Conservation (phyloP, 1,284 basidiomycete species). For the Hemileia vastatrix region DNA sequence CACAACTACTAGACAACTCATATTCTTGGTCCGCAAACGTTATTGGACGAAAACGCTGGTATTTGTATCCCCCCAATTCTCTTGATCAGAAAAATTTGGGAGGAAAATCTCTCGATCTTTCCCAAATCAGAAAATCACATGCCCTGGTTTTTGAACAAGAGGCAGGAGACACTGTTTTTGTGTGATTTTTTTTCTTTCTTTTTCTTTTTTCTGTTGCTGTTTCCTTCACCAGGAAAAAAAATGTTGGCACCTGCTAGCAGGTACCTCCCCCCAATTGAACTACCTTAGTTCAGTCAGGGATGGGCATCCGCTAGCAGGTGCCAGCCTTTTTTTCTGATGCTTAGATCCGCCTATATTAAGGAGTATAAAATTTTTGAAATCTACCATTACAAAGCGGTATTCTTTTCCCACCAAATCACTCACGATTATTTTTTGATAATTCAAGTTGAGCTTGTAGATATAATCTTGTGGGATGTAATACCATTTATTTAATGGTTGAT, state of each 20-base stretch:
- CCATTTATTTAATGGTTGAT: constrained; percentile 50
- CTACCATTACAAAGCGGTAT: no score
- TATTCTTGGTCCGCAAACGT: constrained; percentile 55
- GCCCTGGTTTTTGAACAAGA: no score
- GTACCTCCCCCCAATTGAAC: no score
- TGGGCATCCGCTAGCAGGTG: not conserved
- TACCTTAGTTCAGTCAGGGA: not conserved
- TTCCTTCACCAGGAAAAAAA: constrained; percentile 34
- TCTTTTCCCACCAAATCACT: no score
- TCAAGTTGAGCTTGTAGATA: no score
- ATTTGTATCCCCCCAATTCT: constrained; percentile 49
- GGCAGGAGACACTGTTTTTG: constrained; percentile 31
- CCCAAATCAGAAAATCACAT: constrained; percentile 15
- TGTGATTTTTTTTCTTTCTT: not conserved
- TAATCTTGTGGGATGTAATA: no score
- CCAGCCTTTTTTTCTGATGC: no score
- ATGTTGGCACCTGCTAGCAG: no score
- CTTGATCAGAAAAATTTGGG: constrained; percentile 28
- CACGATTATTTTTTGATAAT: no score
- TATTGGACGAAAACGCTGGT: constrained; percentile 52
- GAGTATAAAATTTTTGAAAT: no score
- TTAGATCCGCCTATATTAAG: no score
- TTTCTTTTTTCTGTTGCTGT: not conserved
- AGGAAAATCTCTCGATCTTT: no score
- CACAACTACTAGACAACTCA: constrained; percentile 43